phyloP scores from a whole-genome alignment of 495 filamentous ascomycete genomes.

The Neurospora tetraspora region DNA sequence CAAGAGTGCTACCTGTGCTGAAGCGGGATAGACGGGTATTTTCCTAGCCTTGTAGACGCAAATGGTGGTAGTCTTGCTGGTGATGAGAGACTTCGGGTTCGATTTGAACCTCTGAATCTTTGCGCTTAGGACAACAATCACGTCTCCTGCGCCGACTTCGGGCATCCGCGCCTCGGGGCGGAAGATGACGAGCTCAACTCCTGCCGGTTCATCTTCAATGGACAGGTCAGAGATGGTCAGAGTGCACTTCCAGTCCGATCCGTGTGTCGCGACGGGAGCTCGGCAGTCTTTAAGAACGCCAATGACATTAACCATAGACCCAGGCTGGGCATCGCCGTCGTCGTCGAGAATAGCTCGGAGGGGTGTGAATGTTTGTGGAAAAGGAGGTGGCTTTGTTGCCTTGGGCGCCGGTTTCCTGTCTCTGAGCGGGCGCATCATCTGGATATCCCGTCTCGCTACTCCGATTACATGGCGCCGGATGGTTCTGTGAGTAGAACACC shows the following conservation, averaged over 20 bases:
- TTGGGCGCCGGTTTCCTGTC: not conserved
- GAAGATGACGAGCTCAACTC: constrained; percentile 34
- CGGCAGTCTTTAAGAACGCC: constrained; percentile 41
- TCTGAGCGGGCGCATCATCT: not conserved
- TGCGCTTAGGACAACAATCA: constrained; percentile 28
- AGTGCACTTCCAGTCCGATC: constrained; percentile 32
- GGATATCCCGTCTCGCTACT: not conserved
- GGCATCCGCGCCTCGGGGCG: constrained; percentile 31
- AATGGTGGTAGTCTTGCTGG: constrained; percentile 25
- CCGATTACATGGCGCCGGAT: not conserved
- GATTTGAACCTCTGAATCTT: constrained; percentile 22
- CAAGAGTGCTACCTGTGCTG: constrained; percentile 23
- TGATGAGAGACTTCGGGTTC: constrained; percentile 26
- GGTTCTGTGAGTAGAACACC: not conserved
- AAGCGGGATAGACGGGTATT: constrained; percentile 29
- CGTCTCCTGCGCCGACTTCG: constrained; percentile 25
- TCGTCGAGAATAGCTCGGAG: constrained; percentile 25
- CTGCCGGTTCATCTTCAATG: constrained; percentile 14
- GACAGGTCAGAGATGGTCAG: constrained; percentile 34
- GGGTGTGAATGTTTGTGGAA: constrained; percentile 21
- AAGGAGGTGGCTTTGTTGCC: not conserved
- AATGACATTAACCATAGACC: constrained; percentile 34
- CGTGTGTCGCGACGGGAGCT: constrained; percentile 29
- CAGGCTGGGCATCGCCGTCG: constrained; percentile 9
- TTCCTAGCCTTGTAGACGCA: constrained; percentile 26